Evolutionary conservation across 2,329 filamentous ascomycete species (phyloP).

Genomic region (Xylaria sp.): DNA sequence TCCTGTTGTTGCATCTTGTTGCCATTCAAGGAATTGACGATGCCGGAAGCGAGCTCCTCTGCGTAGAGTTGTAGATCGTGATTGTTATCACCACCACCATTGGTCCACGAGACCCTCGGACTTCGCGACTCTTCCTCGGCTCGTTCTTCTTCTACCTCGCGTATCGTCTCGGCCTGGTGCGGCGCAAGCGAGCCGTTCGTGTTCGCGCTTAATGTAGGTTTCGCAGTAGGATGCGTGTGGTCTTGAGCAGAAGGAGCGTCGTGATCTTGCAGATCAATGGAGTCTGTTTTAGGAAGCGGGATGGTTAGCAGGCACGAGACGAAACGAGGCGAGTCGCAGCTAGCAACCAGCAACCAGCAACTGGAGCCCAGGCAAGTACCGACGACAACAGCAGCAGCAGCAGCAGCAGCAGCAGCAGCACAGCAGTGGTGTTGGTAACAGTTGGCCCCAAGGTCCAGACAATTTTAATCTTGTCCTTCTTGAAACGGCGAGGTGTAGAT

Average conservation of each 20-base stretch:
- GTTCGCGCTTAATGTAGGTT: slow-evolving; percentile 55
- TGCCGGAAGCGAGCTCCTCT: slow-evolving; percentile 56
- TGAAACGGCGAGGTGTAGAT: slow-evolving; percentile 27
- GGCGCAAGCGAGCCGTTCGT: slow-evolving; percentile 67
- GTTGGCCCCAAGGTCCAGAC: slow-evolving; percentile 27
- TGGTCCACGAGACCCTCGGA: slow-evolving; percentile 67
- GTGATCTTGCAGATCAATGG: slow-evolving; percentile 91
- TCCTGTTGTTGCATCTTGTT: slow-evolving; percentile 63
- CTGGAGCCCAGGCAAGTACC: not conserved
- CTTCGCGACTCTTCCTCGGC: slow-evolving; percentile 76
- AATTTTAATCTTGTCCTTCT: slow-evolving; percentile 38
- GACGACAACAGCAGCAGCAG: not conserved
- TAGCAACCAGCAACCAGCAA: not conserved
- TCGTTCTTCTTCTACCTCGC: slow-evolving; percentile 80
- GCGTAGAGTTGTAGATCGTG: slow-evolving; percentile 58
- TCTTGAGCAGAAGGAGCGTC: slow-evolving; percentile 85
- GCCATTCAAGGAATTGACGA: slow-evolving; percentile 53
- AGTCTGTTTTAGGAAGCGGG: slow-evolving; percentile 68
- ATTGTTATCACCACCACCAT: slow-evolving; percentile 54
- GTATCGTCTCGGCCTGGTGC: slow-evolving; percentile 86
- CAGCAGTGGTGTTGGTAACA: not conserved
- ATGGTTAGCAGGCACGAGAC: slow-evolving; percentile 45
- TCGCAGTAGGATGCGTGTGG: slow-evolving; percentile 68
- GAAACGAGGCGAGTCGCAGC: slow-evolving; percentile 17
- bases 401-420: not conserved